Conservation (phyloP, 2,329 filamentous ascomycete species). For the Calonectria leucothoes region DNA sequence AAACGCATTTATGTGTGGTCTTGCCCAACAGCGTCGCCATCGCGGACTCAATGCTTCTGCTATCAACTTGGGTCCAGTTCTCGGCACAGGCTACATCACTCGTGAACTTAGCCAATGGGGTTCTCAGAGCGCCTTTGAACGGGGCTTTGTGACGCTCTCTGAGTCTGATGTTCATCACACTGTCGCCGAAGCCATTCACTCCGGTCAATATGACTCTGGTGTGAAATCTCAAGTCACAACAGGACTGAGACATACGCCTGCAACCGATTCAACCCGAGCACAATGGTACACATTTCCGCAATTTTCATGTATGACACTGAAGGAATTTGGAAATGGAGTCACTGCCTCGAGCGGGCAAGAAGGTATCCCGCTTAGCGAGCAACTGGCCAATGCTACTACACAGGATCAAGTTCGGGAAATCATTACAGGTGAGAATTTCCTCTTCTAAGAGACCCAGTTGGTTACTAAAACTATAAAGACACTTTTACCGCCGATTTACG, state of each 20-base stretch:
- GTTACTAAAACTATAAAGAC: background rate
- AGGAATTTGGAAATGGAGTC: background rate
- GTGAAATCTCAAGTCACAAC: background rate
- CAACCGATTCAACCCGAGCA: background rate
- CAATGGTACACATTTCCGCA: background rate
- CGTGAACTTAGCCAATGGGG: background rate
- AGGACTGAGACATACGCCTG: background rate
- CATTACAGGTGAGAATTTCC: background rate
- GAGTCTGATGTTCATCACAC: constrained; percentile 1
- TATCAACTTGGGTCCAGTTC: constrained; percentile 48
- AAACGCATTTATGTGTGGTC: constrained; percentile 49
- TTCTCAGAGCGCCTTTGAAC: background rate
- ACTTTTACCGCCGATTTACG: background rate
- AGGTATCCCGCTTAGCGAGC: background rate
- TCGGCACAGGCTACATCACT: constrained; percentile 55
- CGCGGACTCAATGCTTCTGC: constrained; percentile 40
- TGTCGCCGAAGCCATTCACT: background rate
- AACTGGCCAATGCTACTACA: background rate
- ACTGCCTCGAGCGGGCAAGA: background rate
- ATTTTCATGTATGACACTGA: background rate
- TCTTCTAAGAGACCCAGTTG: background rate
- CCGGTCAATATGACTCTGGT: background rate
- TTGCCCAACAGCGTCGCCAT: constrained; percentile 41
- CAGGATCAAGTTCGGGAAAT: background rate
- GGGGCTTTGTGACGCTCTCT: background rate